Conservation (phyloP, 2,329 filamentous ascomycete species). For the Microsporum ferrugineum region DNA sequence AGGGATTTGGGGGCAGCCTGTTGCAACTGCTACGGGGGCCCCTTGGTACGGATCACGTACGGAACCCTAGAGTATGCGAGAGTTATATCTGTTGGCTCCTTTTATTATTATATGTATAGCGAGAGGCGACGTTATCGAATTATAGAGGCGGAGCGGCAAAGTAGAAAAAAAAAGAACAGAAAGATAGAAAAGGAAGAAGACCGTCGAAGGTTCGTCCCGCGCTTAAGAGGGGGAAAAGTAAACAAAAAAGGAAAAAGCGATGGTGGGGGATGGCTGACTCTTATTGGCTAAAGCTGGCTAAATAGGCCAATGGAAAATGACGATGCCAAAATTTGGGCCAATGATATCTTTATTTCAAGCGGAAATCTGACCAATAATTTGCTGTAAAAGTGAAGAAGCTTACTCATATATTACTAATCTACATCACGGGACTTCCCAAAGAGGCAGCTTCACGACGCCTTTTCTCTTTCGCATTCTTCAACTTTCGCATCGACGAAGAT, state of each 20-base stretch:
- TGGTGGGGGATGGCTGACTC: not conserved
- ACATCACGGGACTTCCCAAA: not conserved
- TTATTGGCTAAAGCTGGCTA: not conserved
- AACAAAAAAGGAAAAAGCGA: not conserved
- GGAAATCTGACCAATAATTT: not conserved
- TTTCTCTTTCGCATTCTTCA: not conserved
- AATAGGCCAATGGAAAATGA: not conserved
- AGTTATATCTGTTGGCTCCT: too few species aligned
- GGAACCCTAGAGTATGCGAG: too few species aligned
- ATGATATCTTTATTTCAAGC: not conserved
- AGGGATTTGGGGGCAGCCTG: not conserved
- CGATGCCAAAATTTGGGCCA: not conserved
- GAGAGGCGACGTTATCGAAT: too few species aligned
- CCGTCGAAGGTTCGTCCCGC: slow-evolving; percentile 1
- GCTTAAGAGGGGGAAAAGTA: not conserved
- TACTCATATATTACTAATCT: not conserved
- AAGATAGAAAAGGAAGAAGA: not conserved
- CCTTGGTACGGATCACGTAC: too few species aligned
- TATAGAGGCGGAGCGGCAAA: too few species aligned
- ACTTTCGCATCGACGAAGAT: not conserved
- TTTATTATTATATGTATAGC: too few species aligned
- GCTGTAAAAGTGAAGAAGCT: not conserved
- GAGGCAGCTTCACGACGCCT: not conserved
- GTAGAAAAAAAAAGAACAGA: too few species aligned
- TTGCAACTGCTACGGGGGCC: not conserved